A percentile compares a stretch with the other conserved stretches of the same genome.
These are phyloP conservation scores for Rubia tinctorum DNA, from an alignment of 305 asterid genomes.

Conservation along the genomic window DNA sequence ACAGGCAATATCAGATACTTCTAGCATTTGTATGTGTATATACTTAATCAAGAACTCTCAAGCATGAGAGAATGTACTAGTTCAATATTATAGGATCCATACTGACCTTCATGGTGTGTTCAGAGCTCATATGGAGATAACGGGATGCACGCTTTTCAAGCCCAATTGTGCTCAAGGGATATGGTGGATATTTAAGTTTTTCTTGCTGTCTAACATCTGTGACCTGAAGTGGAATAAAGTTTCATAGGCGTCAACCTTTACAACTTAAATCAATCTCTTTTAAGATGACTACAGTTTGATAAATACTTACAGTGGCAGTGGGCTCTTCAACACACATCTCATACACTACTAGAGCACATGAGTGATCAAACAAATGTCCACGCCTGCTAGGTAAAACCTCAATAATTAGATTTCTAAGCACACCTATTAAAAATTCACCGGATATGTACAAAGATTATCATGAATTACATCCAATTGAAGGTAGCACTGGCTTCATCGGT, in stretches of 20 bases:
- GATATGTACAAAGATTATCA: slow-evolving; percentile 15
- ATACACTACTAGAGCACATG: slow-evolving; percentile 78
- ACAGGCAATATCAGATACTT: background rate
- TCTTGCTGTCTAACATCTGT: slow-evolving; percentile 67
- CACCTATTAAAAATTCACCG: slow-evolving; percentile 9
- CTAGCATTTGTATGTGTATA: background rate
- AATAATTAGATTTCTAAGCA: slow-evolving; percentile 20
- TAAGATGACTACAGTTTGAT: slow-evolving; percentile 19
- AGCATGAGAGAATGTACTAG: background rate
- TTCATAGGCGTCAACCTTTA: slow-evolving; percentile 20
- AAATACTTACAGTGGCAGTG: slow-evolving; percentile 79
- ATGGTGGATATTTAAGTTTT: slow-evolving; percentile 86
- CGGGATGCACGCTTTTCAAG: slow-evolving; percentile 99
- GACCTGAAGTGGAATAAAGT: slow-evolving; percentile 49
- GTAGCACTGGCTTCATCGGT: slow-evolving; percentile 81
- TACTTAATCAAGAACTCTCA: background rate
- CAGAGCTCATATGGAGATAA: slow-evolving; percentile 93
- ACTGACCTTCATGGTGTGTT: slow-evolving; percentile 88
- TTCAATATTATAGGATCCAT: background rate
- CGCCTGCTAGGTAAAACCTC: slow-evolving; percentile 62
- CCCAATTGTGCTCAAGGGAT: slow-evolving; percentile 93
- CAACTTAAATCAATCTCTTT: slow-evolving; percentile 16
- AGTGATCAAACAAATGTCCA: slow-evolving; percentile 91
- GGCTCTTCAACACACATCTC: slow-evolving; percentile 93
- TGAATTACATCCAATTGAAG: slow-evolving; percentile 80